Conservation (phyloP, 805 yeast species). For the Schwanniomyces polymorphus region DNA sequence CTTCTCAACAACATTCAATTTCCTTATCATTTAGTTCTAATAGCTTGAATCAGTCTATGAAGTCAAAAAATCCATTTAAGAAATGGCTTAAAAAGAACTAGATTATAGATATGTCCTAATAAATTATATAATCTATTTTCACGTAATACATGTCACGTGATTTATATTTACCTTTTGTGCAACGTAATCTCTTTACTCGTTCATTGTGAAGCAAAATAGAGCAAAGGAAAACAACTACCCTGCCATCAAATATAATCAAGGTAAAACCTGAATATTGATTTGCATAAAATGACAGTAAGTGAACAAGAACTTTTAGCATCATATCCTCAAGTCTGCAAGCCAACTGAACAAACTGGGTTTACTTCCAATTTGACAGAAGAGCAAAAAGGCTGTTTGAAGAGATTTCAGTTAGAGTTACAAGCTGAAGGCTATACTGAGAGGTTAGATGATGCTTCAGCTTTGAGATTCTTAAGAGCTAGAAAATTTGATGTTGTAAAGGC, state of each 20-base stretch:
- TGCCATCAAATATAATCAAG: neutral
- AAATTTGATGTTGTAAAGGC: constrained; percentile 85
- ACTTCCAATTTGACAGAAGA: constrained; percentile 76
- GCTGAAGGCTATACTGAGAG: constrained; percentile 73
- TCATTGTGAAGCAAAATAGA: neutral
- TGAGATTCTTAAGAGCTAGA: constrained; percentile 91
- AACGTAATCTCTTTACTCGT: neutral
- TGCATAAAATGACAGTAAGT: constrained; percentile 17
- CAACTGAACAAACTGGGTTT: constrained; percentile 66
- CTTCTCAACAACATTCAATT: constrained; percentile 3
- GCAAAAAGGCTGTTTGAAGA: constrained; percentile 60
- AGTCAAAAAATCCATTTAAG: constrained; percentile 38
- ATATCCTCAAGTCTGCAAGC: constrained; percentile 71
- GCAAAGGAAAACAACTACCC: neutral
- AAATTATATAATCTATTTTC: neutral
- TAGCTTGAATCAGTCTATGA: constrained; percentile 22
- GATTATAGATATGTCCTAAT: neutral
- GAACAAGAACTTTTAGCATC: constrained; percentile 49
- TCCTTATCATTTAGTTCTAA: constrained; percentile 20
- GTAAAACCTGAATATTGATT: neutral
- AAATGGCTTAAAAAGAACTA: constrained; percentile 33
- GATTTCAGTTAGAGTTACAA: constrained; percentile 56
- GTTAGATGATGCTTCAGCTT: constrained; percentile 80
- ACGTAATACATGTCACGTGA: neutral
- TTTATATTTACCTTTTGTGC: neutral